Base-by-base conservation (phyloP, 192 early-diverging fungal genomes). In the Coemansia aciculifera region DNA sequence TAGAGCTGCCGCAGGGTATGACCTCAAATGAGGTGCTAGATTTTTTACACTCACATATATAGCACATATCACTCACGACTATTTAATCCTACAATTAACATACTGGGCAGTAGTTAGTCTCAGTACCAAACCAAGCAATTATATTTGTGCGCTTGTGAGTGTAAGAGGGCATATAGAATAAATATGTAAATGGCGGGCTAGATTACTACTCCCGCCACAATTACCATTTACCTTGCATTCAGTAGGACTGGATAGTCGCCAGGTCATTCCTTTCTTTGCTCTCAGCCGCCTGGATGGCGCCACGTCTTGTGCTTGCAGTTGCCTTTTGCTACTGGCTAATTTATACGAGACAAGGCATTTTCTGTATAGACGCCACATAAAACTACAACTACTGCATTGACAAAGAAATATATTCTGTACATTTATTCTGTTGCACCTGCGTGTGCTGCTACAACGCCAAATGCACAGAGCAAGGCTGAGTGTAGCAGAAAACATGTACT, bases 321-420 rank as follows among this genome's bases (percentile, higher is more conserved):
- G 34, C 59, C 57, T 59, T 36, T 59, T 60, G 32, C 31, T 60
- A 60, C 59, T 60, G 34, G 59, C 59, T 38, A 60, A 60, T 60
- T 12, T 60, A 60, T 60, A 60, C 59, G 19, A 21, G 34, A 24
- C 32, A 60, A 38, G 31, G 5, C 3, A 19, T 60, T 36, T 60
- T 17, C 59, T 60, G 59, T 38, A 60, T 60, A 19, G 37, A 60
- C 59, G 59, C 37, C 59, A 39, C 59, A 17, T 29, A 13, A 57
- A 32, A 29, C 36, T 24, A 60, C 59, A 11, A 19, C 37, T 38
- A 60, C 37, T 60, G 36, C 59, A 39, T 36, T 57, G 27, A 57
- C 51, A 32, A 17, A 3, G 39, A 40, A 15, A 51, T 10, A 7
- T 23, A 11, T 51, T 11, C 23, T 10, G 49, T 51, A 51, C n/a